A percentile compares a stretch with the other conserved stretches of the same genome.
Conservation (phyloP, 805 yeast genomes). For the Nakazawaea anatomiae region DNA sequence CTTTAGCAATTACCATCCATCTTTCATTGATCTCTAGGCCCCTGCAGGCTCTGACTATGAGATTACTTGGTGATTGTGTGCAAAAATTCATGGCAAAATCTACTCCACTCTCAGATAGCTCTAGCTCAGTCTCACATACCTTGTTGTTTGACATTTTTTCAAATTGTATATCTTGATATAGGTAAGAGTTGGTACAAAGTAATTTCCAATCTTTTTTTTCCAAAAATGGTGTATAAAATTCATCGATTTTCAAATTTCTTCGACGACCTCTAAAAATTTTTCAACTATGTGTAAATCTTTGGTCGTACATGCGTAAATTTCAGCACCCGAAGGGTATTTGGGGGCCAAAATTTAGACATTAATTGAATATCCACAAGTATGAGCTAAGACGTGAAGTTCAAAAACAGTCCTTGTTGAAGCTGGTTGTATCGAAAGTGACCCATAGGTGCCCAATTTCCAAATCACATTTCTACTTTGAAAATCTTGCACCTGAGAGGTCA, state of each 20-base stretch:
- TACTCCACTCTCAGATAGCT: too few relatives aligned
- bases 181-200: not conserved
- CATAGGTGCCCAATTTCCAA: too few relatives aligned
- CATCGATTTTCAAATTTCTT: not conserved
- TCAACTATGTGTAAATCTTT: not conserved
- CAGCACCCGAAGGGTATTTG: not conserved
- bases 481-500: too few relatives aligned
- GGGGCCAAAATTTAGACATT: not conserved
- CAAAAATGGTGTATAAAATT: not conserved
- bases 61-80: too few relatives aligned
- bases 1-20: too few relatives aligned
- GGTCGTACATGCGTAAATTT: not conserved
- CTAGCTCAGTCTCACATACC: not conserved
- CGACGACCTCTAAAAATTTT: not conserved
- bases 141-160: not conserved
- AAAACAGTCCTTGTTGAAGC: too few relatives aligned
- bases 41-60: too few relatives aligned
- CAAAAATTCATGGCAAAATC: too few relatives aligned
- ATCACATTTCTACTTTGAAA: too few relatives aligned
- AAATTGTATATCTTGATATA: not conserved
- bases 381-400: too few relatives aligned
- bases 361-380: not conserved
- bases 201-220: not conserved
- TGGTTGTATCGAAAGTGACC: too few relatives aligned
- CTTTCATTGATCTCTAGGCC: too few relatives aligned